Percentiles rank a stretch among this genome's conserved stretches.
These are phyloP conservation scores for Brassica cretica DNA, from an alignment of 345 rosid genomes.

Conservation along the genomic window DNA sequence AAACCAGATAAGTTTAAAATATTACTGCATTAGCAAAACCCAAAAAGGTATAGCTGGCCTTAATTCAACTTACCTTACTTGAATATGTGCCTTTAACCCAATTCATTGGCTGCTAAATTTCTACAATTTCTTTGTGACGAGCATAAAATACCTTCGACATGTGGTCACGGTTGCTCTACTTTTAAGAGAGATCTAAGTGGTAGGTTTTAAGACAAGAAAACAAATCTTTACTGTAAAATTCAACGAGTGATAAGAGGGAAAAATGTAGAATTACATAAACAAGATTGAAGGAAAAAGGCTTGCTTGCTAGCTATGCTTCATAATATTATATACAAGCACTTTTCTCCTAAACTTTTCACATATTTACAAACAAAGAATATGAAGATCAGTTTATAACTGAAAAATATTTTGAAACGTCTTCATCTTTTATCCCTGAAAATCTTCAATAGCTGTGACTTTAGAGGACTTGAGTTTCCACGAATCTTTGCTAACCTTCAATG, in stretches of 20 bases:
- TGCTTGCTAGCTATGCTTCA: background rate
- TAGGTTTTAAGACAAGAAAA: too few relatives aligned
- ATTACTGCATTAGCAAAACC: background rate
- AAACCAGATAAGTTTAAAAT: background rate
- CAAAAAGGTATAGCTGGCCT: background rate
- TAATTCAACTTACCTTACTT: background rate
- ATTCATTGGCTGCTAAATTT: conserved; percentile 46
- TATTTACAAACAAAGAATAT: conserved; percentile 26
- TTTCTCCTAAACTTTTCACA: conserved; percentile 26
- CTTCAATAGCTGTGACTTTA: conserved; percentile 63
- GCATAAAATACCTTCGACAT: conserved; percentile 53
- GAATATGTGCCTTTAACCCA: conserved; percentile 31
- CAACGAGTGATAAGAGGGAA: too few relatives aligned
- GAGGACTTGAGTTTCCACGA: conserved; percentile 50
- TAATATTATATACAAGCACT: conserved; percentile 35
- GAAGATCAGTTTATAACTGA: conserved; percentile 37
- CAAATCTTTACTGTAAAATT: too few relatives aligned
- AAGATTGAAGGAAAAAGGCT: conserved; percentile 27
- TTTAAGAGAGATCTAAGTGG: conserved; percentile 33
- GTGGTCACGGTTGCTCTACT: too few relatives aligned
- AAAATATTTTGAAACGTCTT: conserved; percentile 25
- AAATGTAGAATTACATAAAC: background rate
- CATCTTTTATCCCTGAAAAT: conserved; percentile 39
- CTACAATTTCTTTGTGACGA: conserved; percentile 57
- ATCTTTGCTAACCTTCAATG: conserved; percentile 45